Percentiles rank a stretch among this genome's conserved stretches.
Evolutionary conservation across 257 asterid genomes (phyloP).

Genomic region (Buddleja alternifolia): DNA sequence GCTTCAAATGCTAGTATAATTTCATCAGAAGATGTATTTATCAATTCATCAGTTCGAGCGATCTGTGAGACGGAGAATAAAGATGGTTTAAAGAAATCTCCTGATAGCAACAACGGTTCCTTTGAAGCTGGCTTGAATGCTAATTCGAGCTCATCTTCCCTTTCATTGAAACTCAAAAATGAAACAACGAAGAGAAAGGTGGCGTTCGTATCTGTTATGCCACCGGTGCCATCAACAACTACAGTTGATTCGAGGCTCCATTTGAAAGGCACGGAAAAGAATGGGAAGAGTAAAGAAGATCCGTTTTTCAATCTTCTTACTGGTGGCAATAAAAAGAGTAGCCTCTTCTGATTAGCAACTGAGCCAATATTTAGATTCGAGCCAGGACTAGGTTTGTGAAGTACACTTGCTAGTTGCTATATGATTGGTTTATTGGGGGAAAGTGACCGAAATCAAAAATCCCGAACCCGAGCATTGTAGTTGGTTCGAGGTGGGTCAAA

Average conservation of each 20-base stretch:
- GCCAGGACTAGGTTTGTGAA: too few species aligned
- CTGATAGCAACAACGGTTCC: background rate
- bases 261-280: slow-evolving; percentile 35
- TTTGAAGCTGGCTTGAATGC: background rate
- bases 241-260: slow-evolving; percentile 28
- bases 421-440: too few species aligned
- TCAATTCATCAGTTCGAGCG: slow-evolving; percentile 11
- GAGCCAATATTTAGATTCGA: too few species aligned
- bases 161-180: slow-evolving; percentile 31
- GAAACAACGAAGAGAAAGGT: slow-evolving; percentile 50
- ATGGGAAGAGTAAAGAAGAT: slow-evolving; percentile 46
- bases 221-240: slow-evolving; percentile 44
- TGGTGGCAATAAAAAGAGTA: slow-evolving; percentile 41
- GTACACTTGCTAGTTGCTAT: too few species aligned
- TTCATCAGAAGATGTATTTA: slow-evolving; percentile 13
- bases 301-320: slow-evolving; percentile 60
- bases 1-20: slow-evolving; percentile 19
- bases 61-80: background rate
- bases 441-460: too few species aligned
- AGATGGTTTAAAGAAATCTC: slow-evolving; percentile 9
- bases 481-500: too few species aligned
- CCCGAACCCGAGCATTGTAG: too few species aligned
- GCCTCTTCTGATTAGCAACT: slow-evolving; percentile 36
- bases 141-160: slow-evolving; percentile 29
- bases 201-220: slow-evolving; percentile 70